These are phyloP conservation scores for Fragaria iinumae DNA, from an alignment of 306 rosid species.

Conservation along the genomic window DNA sequence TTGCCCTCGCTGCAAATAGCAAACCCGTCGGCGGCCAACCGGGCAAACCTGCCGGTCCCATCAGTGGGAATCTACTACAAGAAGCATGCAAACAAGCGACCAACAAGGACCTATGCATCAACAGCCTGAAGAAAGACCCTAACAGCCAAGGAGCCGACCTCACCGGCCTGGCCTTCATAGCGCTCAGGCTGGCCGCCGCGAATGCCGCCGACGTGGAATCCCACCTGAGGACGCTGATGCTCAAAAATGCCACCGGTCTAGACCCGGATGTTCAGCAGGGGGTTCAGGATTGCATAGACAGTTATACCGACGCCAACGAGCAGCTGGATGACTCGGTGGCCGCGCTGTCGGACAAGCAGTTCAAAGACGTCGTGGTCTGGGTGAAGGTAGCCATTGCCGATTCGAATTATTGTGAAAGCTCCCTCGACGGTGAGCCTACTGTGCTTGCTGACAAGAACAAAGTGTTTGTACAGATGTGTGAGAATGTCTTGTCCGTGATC, in stretches of 20 bases:
- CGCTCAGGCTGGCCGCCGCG: conserved; percentile 29
- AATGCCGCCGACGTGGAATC: conserved; percentile 38
- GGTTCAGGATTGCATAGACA: conserved; percentile 33
- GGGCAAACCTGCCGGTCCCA: neutral
- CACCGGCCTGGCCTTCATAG: conserved; percentile 29
- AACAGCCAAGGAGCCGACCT: conserved; percentile 33
- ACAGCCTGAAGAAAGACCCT: conserved; percentile 25
- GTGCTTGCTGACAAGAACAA: conserved; percentile 13
- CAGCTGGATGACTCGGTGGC: conserved; percentile 39
- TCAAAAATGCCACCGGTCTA: neutral
- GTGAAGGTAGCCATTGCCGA: conserved; percentile 29
- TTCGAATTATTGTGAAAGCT: conserved; percentile 18
- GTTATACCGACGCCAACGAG: conserved; percentile 39
- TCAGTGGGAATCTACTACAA: conserved; percentile 5
- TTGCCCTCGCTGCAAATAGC: conserved; percentile 1
- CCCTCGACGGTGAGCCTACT: neutral
- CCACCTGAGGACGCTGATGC: conserved; percentile 17
- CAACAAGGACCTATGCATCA: conserved; percentile 25
- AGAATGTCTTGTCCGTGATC: conserved; percentile 31
- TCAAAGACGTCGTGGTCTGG: conserved; percentile 28
- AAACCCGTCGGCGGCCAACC: neutral
- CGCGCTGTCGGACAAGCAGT: conserved; percentile 1
- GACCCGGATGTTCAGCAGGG: conserved; percentile 26
- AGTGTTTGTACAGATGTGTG: conserved; percentile 24
- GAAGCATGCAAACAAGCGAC: conserved; percentile 22